Evolutionary conservation across 352 stramenopile genomes (phyloP), one percentile per base, ranked within the genome.

Genomic region (Phytophthora fragariae): DNA sequence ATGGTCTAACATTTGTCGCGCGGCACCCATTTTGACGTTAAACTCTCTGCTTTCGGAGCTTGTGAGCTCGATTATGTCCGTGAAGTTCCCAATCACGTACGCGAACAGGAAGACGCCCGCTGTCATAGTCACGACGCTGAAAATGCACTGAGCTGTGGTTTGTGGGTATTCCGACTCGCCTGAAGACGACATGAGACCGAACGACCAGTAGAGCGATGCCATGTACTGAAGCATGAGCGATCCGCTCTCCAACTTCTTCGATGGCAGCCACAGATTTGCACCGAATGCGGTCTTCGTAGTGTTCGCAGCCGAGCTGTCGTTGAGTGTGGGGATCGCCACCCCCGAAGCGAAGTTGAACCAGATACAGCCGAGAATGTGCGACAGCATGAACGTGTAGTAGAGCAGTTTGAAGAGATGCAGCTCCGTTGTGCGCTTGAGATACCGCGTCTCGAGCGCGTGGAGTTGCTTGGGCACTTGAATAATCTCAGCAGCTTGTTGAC

Each of bases 81-180:
- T 75, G 2, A 90, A 52, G 35, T 89, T 89, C 0, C 84, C 84
- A 7, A 91, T 68, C 17, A 89, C 62, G 33, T 86, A 88, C 4
- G 84, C 72, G 24, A 88, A 81, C 10, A 90, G 39, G 15, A 79
- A 75, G 27, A 86, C 64, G 1, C 84, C 80, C 12, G 27, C 47
- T 1, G 80, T 41, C 37, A 89, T 76, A 1, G 78, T 76, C 2
- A 82, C 7, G 0, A 86, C 76, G 6, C 68, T 81, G 68, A 90
- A 91, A 1, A 87, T 37, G 39, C 68, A 76, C 14, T 91, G 76
- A 0, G 53, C 10, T 0, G 74, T 31, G 8, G 76, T 86, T 15
- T 86, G 57, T 6, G 84, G 84, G 2, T 78, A 17, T 1, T 77
- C 76, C 6, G 75, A 75, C 2, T 77, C 68, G 5, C 78, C 70